A percentile compares a stretch with the other conserved stretches of the same genome.
Conservation (phyloP, 306 rosid genomes). For the Cicer pinnatifidum region DNA sequence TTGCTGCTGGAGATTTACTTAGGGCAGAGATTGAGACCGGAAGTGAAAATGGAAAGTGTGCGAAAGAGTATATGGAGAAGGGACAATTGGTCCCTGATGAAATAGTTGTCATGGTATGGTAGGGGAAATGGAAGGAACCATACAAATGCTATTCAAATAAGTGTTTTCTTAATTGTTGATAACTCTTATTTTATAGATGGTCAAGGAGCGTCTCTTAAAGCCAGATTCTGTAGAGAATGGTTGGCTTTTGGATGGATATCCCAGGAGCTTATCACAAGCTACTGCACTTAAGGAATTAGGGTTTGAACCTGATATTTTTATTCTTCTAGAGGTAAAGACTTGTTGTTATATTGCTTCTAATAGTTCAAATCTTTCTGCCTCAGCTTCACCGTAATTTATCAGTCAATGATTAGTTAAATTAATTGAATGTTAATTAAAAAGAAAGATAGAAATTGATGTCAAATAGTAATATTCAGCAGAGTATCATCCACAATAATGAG, state of each 20-base stretch:
- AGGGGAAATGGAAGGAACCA: slow-evolving; percentile 30
- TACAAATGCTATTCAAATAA: slow-evolving; percentile 15
- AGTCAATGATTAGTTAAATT: slow-evolving; percentile 5
- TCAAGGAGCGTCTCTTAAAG: slow-evolving; percentile 73
- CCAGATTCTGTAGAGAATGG: slow-evolving; percentile 76
- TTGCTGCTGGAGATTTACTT: slow-evolving; percentile 96
- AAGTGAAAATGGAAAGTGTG: slow-evolving; percentile 79
- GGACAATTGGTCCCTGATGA: slow-evolving; percentile 87
- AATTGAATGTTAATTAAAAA: background rate
- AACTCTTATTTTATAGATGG: slow-evolving; percentile 66
- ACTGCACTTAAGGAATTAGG: slow-evolving; percentile 66
- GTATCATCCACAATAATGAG: background rate
- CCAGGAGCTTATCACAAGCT: slow-evolving; percentile 96
- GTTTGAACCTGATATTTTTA: slow-evolving; percentile 72
- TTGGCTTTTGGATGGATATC: slow-evolving; percentile 98
- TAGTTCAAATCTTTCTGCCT: background rate
- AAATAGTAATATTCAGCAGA: background rate
- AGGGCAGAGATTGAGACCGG: slow-evolving; percentile 84
- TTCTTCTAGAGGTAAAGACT: slow-evolving; percentile 75
- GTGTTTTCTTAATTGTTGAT: slow-evolving; percentile 38
- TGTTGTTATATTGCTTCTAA: background rate
- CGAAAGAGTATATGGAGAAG: slow-evolving; percentile 82
- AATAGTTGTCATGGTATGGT: slow-evolving; percentile 81
- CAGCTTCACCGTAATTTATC: background rate
- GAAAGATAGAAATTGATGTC: background rate